Evolutionary conservation across 2,329 filamentous ascomycete genomes (phyloP).

Genomic region (Pseudogymnoascus sp.): DNA sequence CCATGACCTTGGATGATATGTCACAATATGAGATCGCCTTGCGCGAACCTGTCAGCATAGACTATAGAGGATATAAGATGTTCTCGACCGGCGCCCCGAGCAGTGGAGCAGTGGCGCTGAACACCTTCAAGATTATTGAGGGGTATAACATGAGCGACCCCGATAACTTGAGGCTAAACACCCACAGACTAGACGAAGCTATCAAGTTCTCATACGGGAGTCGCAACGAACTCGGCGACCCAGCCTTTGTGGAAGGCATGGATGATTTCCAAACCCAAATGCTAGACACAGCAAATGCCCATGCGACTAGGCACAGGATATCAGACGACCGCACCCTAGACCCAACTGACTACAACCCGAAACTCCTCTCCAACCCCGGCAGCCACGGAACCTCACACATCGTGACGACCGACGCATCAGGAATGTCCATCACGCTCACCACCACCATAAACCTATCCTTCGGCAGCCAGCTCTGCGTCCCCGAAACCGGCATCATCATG

Average conservation of each 20-base stretch:
- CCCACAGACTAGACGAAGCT: conserved; percentile 79
- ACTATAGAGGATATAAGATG: conserved; percentile 65
- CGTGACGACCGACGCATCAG: conserved; percentile 62
- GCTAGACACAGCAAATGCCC: conserved; percentile 53
- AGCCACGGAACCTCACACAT: conserved; percentile 71
- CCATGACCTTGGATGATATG: conserved; percentile 61
- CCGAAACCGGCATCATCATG: conserved; percentile 47
- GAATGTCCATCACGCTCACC: conserved; percentile 73
- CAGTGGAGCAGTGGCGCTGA: conserved; percentile 62
- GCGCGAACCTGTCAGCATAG: conserved; percentile 54
- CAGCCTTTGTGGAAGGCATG: conserved; percentile 61
- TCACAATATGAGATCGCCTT: conserved; percentile 58
- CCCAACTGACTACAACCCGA: conserved; percentile 66
- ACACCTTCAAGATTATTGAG: conserved; percentile 72
- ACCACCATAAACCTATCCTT: conserved; percentile 87
- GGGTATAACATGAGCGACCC: conserved; percentile 56
- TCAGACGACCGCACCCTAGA: conserved; percentile 65
- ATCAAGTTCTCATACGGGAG: conserved; percentile 84
- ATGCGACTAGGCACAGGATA: conserved; percentile 58
- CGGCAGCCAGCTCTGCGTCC: conserved; percentile 70
- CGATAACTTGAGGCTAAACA: conserved; percentile 55
- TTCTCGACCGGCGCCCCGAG: conserved; percentile 66
- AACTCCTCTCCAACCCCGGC: conserved; percentile 56
- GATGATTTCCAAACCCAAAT: conserved; percentile 59
- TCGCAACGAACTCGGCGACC: conserved; percentile 76